A percentile compares a stretch with the other conserved stretches of the same genome.
Evolutionary conservation across 345 rosid genomes (phyloP).

Genomic region (Rubroshorea leprosula): DNA sequence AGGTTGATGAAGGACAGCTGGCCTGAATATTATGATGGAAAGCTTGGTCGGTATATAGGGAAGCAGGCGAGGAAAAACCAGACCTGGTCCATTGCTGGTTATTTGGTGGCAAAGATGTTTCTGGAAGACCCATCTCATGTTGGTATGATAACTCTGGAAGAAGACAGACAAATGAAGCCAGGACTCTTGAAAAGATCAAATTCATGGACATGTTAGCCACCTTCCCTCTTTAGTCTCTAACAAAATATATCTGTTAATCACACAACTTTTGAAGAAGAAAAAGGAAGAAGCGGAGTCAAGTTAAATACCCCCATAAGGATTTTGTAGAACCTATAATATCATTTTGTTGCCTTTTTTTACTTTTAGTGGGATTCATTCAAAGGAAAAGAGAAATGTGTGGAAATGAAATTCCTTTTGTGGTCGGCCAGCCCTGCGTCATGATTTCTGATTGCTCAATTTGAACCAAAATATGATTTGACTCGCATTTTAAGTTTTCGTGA

Average conservation of each 20-base stretch:
- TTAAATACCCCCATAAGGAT: too few species aligned
- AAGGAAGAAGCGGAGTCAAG: too few species aligned
- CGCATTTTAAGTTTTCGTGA: too few species aligned
- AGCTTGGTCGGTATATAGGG: constrained; percentile 79
- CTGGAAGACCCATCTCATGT: constrained; percentile 89
- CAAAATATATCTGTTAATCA: too few species aligned
- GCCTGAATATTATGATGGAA: constrained; percentile 97
- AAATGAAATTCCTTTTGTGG: too few species aligned
- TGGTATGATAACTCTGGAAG: constrained; percentile 83
- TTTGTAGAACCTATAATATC: too few species aligned
- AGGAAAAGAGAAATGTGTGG: too few species aligned
- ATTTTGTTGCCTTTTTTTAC: too few species aligned
- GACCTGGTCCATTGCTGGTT: constrained; percentile 94
- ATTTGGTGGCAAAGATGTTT: constrained; percentile 95
- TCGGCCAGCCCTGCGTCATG: too few species aligned
- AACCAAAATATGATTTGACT: too few species aligned
- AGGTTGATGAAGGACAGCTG: constrained; percentile 72
- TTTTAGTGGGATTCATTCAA: too few species aligned
- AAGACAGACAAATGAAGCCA: constrained; percentile 88
- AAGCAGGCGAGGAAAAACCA: constrained; percentile 82
- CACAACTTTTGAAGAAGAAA: neutral
- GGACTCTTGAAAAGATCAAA: constrained; percentile 63
- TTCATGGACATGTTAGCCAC: constrained; percentile 44
- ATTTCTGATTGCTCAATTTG: too few species aligned
- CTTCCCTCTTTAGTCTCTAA: neutral